phyloP scores from a whole-genome alignment of 164 flowering plant genomes.

The Magnolia kwangsiensis region DNA sequence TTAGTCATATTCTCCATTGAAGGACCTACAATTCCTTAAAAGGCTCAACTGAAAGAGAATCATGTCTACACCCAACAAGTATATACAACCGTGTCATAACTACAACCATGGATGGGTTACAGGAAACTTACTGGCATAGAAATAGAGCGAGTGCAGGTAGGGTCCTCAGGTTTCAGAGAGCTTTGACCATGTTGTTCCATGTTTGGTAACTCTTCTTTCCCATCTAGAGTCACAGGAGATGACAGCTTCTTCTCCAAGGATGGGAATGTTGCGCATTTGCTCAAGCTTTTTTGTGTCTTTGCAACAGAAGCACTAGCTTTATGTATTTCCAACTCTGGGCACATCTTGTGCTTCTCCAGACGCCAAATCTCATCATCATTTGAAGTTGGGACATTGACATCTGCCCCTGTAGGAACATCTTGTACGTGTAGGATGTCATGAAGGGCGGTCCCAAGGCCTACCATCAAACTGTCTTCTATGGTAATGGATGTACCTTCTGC shows the following conservation, averaged over 20 bases:
- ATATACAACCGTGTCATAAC: too few relatives aligned
- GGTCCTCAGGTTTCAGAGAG: constrained; percentile 2
- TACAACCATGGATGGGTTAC: background rate
- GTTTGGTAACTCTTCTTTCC: constrained; percentile 15
- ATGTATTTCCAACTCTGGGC: too few relatives aligned
- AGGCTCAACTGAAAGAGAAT: too few relatives aligned
- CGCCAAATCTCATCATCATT: background rate
- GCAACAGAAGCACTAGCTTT: background rate
- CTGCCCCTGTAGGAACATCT: constrained; percentile 20
- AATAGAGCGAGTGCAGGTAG: constrained; percentile 21
- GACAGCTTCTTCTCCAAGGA: constrained; percentile 8
- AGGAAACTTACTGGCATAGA: constrained; percentile 51
- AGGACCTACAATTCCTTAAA: too few relatives aligned
- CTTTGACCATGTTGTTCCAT: constrained; percentile 6
- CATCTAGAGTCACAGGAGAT: constrained; percentile 13
- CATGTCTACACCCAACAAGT: too few relatives aligned
- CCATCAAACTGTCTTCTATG: background rate
- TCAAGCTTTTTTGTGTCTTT: constrained; percentile 19
- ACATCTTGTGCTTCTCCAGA: too few relatives aligned
- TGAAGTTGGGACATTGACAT: background rate
- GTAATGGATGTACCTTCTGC: background rate
- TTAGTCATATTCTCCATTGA: too few relatives aligned
- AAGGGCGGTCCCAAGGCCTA: constrained; percentile 25
- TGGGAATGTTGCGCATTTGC: constrained; percentile 42
- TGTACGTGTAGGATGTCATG: constrained; percentile 20